Evolutionary conservation across 2,329 filamentous ascomycete genomes (phyloP).

Genomic region (Cadophora sp.): DNA sequence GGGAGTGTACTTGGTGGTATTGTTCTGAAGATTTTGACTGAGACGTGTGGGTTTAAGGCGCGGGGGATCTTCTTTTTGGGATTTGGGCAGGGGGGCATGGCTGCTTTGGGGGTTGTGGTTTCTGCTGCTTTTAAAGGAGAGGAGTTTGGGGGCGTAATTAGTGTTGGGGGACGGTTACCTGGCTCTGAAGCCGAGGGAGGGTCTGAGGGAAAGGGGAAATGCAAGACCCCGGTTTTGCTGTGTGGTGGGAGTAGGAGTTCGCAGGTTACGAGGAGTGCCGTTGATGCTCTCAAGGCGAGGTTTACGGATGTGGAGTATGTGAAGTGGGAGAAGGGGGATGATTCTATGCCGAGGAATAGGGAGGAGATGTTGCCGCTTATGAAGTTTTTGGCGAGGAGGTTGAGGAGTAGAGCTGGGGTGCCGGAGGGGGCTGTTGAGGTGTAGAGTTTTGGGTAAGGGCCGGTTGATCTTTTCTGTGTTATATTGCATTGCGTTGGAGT

Average conservation of each 20-base stretch:
- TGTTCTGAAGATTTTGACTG: slow-evolving; percentile 53
- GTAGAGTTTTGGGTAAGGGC: slow-evolving; percentile 13
- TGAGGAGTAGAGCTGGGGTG: slow-evolving; percentile 61
- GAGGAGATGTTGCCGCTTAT: slow-evolving; percentile 93
- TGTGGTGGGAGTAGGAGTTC: slow-evolving; percentile 61
- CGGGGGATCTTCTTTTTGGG: slow-evolving; percentile 61
- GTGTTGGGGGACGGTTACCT: slow-evolving; percentile 67
- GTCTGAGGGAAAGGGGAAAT: slow-evolving; percentile 53
- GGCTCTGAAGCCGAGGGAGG: slow-evolving; percentile 45
- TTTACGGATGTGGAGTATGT: slow-evolving; percentile 73
- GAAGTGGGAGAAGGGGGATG: slow-evolving; percentile 72
- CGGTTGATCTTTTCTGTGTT: background rate
- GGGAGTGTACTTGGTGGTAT: slow-evolving; percentile 51
- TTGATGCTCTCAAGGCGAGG: slow-evolving; percentile 67
- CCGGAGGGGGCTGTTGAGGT: slow-evolving; percentile 60
- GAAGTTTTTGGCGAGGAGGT: slow-evolving; percentile 76
- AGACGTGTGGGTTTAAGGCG: slow-evolving; percentile 55
- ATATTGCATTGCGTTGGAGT: slow-evolving; percentile 22
- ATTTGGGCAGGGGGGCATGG: slow-evolving; percentile 64
- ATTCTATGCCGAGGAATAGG: slow-evolving; percentile 81
- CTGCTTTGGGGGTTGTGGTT: slow-evolving; percentile 52
- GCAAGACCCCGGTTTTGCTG: slow-evolving; percentile 68
- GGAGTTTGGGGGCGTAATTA: slow-evolving; percentile 65
- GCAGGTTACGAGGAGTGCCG: slow-evolving; percentile 66
- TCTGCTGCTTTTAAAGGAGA: slow-evolving; percentile 24